Conservation (phyloP, 805 yeast genomes). For the Ogataea paraovalis region DNA sequence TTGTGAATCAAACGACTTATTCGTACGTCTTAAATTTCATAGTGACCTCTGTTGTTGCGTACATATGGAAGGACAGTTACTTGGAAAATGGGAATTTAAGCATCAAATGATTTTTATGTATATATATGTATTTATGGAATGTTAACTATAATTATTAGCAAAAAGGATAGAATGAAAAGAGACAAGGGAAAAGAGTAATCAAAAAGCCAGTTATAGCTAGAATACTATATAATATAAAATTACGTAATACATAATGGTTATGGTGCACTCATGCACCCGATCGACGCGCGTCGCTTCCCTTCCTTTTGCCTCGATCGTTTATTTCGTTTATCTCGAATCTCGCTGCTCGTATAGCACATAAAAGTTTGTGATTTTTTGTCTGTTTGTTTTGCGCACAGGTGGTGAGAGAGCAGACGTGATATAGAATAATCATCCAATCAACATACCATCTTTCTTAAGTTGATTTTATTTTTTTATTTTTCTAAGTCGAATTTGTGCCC, state of each 20-base stretch:
- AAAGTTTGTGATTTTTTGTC: not conserved
- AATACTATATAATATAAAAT: no score
- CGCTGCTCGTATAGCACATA: slow-evolving; percentile 10
- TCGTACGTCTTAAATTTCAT: slow-evolving; percentile 23
- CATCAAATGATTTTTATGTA: slow-evolving; percentile 1
- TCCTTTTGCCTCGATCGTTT: no score
- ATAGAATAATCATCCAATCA: not conserved
- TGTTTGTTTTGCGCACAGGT: not conserved
- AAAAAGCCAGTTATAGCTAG: no score
- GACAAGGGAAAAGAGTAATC: no score
- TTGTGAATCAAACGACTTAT: slow-evolving; percentile 20
- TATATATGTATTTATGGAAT: not conserved
- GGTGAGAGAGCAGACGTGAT: not conserved
- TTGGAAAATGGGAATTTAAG: slow-evolving; percentile 16
- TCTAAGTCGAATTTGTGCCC: not conserved
- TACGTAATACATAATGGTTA: no score
- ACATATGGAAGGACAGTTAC: slow-evolving; percentile 26
- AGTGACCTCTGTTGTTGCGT: slow-evolving; percentile 19
- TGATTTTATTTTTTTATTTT: not conserved
- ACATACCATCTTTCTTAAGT: not conserved
- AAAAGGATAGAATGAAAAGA: no score
- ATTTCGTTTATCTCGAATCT: no score
- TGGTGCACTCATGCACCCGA: no score
- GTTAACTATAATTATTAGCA: no score
- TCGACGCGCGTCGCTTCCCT: no score